phyloP scores from a whole-genome alignment of 129 eudicot genomes.

The Chrysanthemum lavandulifolium region DNA sequence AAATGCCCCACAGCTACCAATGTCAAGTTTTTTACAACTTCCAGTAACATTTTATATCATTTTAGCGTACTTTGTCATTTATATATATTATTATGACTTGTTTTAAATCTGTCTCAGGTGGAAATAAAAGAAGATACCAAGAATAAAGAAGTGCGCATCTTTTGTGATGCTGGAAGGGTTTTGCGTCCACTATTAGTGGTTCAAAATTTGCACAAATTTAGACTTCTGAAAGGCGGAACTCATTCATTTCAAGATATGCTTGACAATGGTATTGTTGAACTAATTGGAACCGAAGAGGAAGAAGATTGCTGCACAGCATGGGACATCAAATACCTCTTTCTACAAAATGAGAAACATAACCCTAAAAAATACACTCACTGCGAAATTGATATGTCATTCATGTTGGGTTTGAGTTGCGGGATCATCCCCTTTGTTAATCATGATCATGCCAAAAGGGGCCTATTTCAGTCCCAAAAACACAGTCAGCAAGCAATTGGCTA shows the following conservation, averaged over 20 bases:
- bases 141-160: conserved; percentile 75
- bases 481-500: conserved; percentile 87
- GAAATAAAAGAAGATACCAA: conserved; percentile 76
- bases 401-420: conserved; percentile 75
- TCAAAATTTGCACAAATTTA: conserved; percentile 54
- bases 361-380: conserved; percentile 80
- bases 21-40: conserved; percentile 8
- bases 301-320: conserved; percentile 90
- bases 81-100: not conserved
- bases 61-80: conserved; percentile 5
- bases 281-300: conserved; percentile 85
- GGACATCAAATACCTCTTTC: conserved; percentile 72
- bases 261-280: conserved; percentile 66
- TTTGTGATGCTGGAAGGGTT: conserved; percentile 88
- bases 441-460: conserved; percentile 80
- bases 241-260: conserved; percentile 64
- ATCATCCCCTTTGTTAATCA: conserved; percentile 82
- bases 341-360: conserved; percentile 33
- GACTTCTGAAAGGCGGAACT: conserved; percentile 59
- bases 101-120: conserved; percentile 40
- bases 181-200: conserved; percentile 87
- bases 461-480: conserved; percentile 82
- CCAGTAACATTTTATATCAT: not conserved
- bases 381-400: conserved; percentile 68
- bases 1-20: not conserved